Conservation (phyloP, 305 asterid genomes). For the Fraxinus greggii region DNA sequence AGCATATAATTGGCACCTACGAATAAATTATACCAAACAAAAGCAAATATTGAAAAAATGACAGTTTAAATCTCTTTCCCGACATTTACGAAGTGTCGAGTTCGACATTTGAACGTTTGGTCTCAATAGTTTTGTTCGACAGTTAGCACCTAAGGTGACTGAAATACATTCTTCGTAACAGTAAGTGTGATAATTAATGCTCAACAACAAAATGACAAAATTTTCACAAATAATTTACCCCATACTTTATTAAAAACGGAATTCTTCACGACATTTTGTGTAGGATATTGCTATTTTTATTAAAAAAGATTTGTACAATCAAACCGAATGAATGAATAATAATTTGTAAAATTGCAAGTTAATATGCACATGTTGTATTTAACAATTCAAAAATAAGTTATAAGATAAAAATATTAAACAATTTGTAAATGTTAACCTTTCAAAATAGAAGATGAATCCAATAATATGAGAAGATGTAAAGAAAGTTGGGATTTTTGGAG, state of each 20-base stretch:
- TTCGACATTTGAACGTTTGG: background rate
- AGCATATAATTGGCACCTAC: background rate
- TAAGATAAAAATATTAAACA: too few relatives aligned
- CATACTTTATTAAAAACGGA: too few relatives aligned
- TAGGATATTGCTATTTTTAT: too few relatives aligned
- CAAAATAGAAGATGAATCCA: too few relatives aligned
- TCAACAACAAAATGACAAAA: background rate
- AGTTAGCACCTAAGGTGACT: background rate
- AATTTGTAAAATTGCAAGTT: too few relatives aligned
- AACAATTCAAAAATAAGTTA: too few relatives aligned
- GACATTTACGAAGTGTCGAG: background rate
- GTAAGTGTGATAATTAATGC: background rate
- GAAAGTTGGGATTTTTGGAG: background rate
- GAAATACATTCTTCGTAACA: background rate
- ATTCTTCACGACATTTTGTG: background rate
- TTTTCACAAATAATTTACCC: background rate
- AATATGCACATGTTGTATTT: too few relatives aligned
- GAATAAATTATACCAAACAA: background rate
- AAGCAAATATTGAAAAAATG: background rate
- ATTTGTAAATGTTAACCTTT: too few relatives aligned
- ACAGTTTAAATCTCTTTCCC: background rate
- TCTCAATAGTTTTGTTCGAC: background rate
- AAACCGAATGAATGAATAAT: too few relatives aligned
- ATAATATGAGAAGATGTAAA: background rate
- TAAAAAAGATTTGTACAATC: too few relatives aligned